Evolutionary conservation across 768 basidiomycete species (phyloP).

Genomic region (Rhodotorula graminis): DNA sequence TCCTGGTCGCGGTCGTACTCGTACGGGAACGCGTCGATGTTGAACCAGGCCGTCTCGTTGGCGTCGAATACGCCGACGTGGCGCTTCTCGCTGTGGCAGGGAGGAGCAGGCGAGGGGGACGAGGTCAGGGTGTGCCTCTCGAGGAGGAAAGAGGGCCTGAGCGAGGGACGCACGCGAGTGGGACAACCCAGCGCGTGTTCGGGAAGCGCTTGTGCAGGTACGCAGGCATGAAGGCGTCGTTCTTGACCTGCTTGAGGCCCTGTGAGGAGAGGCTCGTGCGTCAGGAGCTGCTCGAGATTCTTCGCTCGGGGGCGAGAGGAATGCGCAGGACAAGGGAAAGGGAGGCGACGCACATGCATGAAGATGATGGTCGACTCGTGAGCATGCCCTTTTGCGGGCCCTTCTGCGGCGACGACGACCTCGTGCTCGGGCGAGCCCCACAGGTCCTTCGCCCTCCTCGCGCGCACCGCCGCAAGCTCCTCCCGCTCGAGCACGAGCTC

Average conservation of each 20-base stretch:
- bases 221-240: slow-evolving; percentile 9
- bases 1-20: slow-evolving; percentile 8
- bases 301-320: too few species aligned
- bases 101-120: too few species aligned
- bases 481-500: background rate
- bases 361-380: slow-evolving; percentile 36
- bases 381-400: background rate
- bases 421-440: slow-evolving; percentile 27
- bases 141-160: too few species aligned
- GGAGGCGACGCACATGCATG: slow-evolving; percentile 5
- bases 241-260: slow-evolving; percentile 12
- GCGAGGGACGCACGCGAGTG: slow-evolving; percentile 15
- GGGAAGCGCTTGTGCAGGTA: slow-evolving; percentile 14
- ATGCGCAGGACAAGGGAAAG: background rate
- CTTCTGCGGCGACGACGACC: background rate
- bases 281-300: background rate
- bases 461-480: background rate
- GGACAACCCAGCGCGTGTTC: slow-evolving; percentile 25
- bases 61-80: background rate
- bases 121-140: too few species aligned
- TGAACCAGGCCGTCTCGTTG: slow-evolving; percentile 17
- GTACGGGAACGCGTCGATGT: slow-evolving; percentile 32
- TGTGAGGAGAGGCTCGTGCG: background rate
- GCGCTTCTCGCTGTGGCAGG: background rate
- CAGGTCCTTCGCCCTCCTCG: background rate